phyloP scores from a whole-genome alignment of 192 early-diverging fungal genomes.

The Gonapodya prolifera region DNA sequence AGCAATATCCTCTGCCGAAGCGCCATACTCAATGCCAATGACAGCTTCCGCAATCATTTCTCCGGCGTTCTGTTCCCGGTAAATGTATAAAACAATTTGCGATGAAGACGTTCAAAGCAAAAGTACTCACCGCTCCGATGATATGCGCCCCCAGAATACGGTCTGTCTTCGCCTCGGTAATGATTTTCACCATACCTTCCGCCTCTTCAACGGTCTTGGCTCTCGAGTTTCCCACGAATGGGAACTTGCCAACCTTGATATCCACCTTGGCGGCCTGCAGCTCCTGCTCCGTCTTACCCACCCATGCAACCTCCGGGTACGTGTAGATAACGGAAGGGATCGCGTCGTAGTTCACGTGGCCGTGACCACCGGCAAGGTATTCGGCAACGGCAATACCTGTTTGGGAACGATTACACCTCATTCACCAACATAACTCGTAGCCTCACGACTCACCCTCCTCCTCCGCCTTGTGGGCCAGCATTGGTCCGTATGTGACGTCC shows the following conservation, averaged over 20 bases:
- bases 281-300: conserved; percentile 91
- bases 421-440: not conserved
- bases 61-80: conserved; percentile 58
- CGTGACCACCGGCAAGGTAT: conserved; percentile 79
- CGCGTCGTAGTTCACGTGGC: conserved; percentile 97
- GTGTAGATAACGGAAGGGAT: conserved; percentile 98
- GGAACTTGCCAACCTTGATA: conserved; percentile 86
- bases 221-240: conserved; percentile 92
- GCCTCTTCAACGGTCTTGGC: conserved; percentile 82
- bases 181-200: conserved; percentile 92
- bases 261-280: conserved; percentile 74
- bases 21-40: conserved; percentile 95
- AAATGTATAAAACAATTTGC: not conserved
- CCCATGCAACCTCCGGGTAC: conserved; percentile 97
- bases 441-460: conserved; percentile 63
- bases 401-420: not conserved
- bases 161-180: conserved; percentile 90
- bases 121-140: conserved; percentile 61
- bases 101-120: not conserved
- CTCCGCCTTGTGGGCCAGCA: conserved; percentile 99
- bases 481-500: conserved; percentile 91
- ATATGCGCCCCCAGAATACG: conserved; percentile 95
- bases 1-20: conserved; percentile 94
- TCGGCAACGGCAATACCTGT: conserved; percentile 81
- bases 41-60: conserved; percentile 99